These are phyloP conservation scores for Suillus paluster DNA, from an alignment of 768 basidiomycete species.

Conservation along the genomic window DNA sequence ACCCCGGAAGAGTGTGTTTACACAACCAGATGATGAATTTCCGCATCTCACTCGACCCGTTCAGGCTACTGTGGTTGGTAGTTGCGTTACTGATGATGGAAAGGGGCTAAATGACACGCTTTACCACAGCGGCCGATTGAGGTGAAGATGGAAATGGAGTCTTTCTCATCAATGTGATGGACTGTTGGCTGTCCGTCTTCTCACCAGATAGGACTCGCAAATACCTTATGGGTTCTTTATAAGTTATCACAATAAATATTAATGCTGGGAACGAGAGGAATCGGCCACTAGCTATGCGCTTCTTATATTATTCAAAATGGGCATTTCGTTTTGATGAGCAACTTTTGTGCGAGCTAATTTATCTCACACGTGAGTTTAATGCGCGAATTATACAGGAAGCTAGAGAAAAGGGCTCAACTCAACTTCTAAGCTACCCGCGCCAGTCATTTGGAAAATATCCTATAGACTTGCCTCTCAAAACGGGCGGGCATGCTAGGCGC, in stretches of 20 bases:
- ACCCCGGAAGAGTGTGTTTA: background rate
- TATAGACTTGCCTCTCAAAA: too few relatives aligned
- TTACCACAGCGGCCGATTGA: background rate
- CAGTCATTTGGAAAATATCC: background rate
- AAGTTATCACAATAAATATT: too few relatives aligned
- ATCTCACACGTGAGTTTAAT: too few relatives aligned
- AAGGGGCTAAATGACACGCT: background rate
- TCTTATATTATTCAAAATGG: too few relatives aligned
- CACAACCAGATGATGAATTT: background rate
- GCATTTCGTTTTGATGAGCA: too few relatives aligned
- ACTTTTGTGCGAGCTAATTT: too few relatives aligned
- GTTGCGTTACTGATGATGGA: too few relatives aligned
- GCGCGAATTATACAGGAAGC: background rate
- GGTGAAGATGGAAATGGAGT: background rate
- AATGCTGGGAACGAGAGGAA: background rate
- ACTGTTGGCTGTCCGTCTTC: background rate
- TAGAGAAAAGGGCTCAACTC: background rate
- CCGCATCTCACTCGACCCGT: background rate
- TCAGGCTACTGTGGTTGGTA: background rate
- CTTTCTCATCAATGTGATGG: background rate
- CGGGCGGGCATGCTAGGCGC: too few relatives aligned
- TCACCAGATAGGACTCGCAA: background rate
- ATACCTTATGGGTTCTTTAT: background rate
- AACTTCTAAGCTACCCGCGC: background rate
- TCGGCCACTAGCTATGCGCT: background rate